Evolutionary conservation across 2,329 filamentous ascomycete genomes (phyloP), one percentile per base, ranked within the genome.

Genomic region (Emergomyces orientalis): DNA sequence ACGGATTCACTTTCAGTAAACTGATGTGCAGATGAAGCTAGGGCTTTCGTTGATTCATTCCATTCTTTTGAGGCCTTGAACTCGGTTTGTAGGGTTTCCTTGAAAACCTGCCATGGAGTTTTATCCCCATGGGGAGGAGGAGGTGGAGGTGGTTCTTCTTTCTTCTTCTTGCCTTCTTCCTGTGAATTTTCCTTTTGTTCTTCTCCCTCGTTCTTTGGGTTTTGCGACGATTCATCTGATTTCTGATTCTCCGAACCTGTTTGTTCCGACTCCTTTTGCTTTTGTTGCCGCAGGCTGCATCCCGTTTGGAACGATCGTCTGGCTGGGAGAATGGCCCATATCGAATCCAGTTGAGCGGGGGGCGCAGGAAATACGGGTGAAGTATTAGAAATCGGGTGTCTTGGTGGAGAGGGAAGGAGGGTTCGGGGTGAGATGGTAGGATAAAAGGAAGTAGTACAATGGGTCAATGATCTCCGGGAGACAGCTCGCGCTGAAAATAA

Each of bases 51-150:
- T 52, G 91, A 96, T 73, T 99, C 94, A 72, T 99, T 96, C 94
- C 94, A 99, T 76, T 99, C 94, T 74, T 97, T 96, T 19, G 92
- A 97, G 60, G 91, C 89, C 76, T 97, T 91, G 79, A 99, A 96
- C 77, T 99, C 94, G 63, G 82, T 84, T 75, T 90, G 86, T 77
- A 99, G 85, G n/a, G 94, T 99, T 73, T 99, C 94, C 72, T 90
- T 90, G 80, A 99, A 99, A 39, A 99, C 94, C 75, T 97, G 91
- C 92, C 94, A 97, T 61, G 94, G 94, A 2, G 93, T 94, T 82
- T 99, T 99, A 79, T 96, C 91, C 65, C 94, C 94, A 73, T 99
- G 94, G 25, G 92, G 93, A n/a, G 92, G 93, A n/a, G 94, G 93
- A 17, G 92, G 93, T 27, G 93, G 90, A 14, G 92, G 88, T 34